Conservation (phyloP, 148 eudicot genomes). For the Drosera capensis region DNA sequence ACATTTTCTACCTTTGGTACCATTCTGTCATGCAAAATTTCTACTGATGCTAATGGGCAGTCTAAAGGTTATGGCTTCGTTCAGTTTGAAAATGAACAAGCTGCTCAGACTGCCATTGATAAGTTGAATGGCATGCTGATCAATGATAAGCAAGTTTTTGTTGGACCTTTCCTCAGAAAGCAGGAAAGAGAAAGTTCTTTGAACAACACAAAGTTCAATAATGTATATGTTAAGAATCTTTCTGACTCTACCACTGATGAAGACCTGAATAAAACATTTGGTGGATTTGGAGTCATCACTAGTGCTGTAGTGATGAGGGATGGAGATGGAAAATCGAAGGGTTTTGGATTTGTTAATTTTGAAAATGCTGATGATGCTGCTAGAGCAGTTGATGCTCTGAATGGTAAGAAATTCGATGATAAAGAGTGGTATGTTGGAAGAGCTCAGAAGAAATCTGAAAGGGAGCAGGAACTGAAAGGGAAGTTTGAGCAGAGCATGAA, state of each 20-base stretch:
- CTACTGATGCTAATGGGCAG: slow-evolving; percentile 69
- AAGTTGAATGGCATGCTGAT: slow-evolving; percentile 69
- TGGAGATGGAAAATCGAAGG: slow-evolving; percentile 64
- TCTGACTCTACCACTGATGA: slow-evolving; percentile 66
- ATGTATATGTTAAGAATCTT: slow-evolving; percentile 79
- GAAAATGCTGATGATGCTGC: slow-evolving; percentile 86
- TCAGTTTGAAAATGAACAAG: slow-evolving; percentile 69
- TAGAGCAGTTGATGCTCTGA: slow-evolving; percentile 56
- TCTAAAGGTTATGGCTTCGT: slow-evolving; percentile 93
- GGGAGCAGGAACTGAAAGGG: slow-evolving; percentile 53
- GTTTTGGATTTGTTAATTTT: slow-evolving; percentile 96
- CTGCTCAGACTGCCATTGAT: slow-evolving; percentile 75
- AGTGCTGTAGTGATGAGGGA: slow-evolving; percentile 84
- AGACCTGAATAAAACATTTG: slow-evolving; percentile 45
- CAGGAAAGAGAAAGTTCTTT: slow-evolving; percentile 58
- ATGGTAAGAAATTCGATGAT: slow-evolving; percentile 59
- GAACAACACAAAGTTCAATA: slow-evolving; percentile 61
- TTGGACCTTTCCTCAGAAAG: slow-evolving; percentile 67
- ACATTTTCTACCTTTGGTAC: slow-evolving; percentile 68
- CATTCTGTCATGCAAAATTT: slow-evolving; percentile 80
- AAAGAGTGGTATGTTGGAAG: slow-evolving; percentile 92
- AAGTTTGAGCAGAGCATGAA: slow-evolving; percentile 55
- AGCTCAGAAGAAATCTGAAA: slow-evolving; percentile 87
- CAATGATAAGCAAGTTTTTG: slow-evolving; percentile 83
- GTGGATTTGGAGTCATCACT: slow-evolving; percentile 61